Evolutionary conservation across 768 basidiomycete genomes (phyloP), one percentile per base, ranked within the genome.

Genomic region (Clavaria fumosa): DNA sequence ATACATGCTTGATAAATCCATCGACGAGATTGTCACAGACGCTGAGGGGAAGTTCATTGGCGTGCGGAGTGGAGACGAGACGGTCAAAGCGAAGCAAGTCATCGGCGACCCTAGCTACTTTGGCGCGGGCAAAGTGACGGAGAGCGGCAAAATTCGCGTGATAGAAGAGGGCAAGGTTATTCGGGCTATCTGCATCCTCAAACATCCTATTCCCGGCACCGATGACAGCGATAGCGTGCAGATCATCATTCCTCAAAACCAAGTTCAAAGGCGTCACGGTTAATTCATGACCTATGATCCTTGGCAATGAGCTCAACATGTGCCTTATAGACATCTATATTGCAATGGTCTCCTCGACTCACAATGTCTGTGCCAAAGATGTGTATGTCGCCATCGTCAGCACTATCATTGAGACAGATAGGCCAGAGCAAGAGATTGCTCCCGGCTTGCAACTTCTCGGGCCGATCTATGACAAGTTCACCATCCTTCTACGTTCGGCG

Each of bases 71-170:
- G 89, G 72, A 14, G 66, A 69, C 10, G 95, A 99, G 63, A 90
- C 78, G 14, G 95, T 90, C 51, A 95, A 81, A 64, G 95, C 95
- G 34, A 93, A 93, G 59, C 82, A 86, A 59, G 89, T 97, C 47
- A 93, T 99, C 44, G 95, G 95, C 31, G 91, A 95, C 58, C 95
- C 95, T 5, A 86, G 82, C 53, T 99, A 99, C 66, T 99, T 99
- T 61, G 78, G 81, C 38, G 78, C 80, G 18, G 79, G 78, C 27
- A 59, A 71, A 49, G 62, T 63, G 21, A 49, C 59, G 0, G 75
- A 77, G 12, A 69, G 67, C 15, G 88, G 85, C 31, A 89, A 88
- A 60, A 57, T 89, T 48, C 72, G 84, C 42, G 91, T 91, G 20
- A 55, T 96, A 18, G 90, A 97, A 60, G 82, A 89, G 45, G 82